Evolutionary conservation across 2,329 filamentous ascomycete species (phyloP).

Genomic region (Coniochaeta prunicola): DNA sequence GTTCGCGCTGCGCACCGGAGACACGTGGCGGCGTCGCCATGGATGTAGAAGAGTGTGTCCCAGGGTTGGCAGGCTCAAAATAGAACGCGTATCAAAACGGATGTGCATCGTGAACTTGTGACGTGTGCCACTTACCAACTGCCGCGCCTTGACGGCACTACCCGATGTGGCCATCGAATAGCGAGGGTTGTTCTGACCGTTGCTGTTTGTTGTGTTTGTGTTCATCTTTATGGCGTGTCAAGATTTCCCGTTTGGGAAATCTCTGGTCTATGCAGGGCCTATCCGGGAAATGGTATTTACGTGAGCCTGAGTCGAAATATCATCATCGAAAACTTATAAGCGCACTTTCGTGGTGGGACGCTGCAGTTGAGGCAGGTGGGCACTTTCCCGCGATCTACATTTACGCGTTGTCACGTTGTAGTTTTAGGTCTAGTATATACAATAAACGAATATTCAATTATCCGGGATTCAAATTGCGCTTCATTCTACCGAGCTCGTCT

Average conservation of each 20-base stretch:
- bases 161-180: constrained; percentile 30
- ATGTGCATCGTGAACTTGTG: background rate
- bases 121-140: constrained; percentile 30
- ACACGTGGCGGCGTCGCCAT: background rate
- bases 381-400: background rate
- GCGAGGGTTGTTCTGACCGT: constrained; percentile 15
- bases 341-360: background rate
- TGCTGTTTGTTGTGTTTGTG: constrained; percentile 13
- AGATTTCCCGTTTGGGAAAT: constrained; percentile 2
- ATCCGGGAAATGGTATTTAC: background rate
- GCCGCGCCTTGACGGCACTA: constrained; percentile 39
- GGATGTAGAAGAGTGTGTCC: background rate
- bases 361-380: too few relatives aligned
- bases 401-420: background rate
- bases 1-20: background rate
- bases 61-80: background rate
- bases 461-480: background rate
- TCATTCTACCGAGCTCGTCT: too few relatives aligned
- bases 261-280: too few relatives aligned
- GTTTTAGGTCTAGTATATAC: too few relatives aligned
- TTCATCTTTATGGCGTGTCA: constrained; percentile 14
- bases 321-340: background rate
- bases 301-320: background rate
- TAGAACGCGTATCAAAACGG: background rate
- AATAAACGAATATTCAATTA: background rate